Percentiles rank a stretch among this genome's conserved stretches.
Conservation (phyloP, 169 alveolate genomes). For the Cryptosporidium muris region DNA sequence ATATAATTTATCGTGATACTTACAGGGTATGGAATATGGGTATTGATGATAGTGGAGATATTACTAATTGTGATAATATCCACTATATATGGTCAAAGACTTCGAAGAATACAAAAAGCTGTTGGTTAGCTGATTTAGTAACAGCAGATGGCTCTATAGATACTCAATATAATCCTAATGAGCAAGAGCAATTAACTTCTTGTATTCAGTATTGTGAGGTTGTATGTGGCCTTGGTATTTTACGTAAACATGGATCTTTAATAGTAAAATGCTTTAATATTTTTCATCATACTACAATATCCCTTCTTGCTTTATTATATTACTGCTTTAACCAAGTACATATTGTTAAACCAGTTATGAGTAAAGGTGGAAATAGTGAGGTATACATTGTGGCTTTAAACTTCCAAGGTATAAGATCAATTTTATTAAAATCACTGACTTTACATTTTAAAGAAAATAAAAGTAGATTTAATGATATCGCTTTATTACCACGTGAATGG, state of each 20-base stretch:
- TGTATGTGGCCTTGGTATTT: conserved; percentile 80
- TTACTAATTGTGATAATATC: conserved; percentile 73
- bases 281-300: conserved; percentile 77
- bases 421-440: conserved; percentile 75
- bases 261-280: conserved; percentile 78
- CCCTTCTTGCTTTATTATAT: conserved; percentile 75
- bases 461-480: conserved; percentile 65
- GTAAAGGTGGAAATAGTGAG: conserved; percentile 78
- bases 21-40: conserved; percentile 78
- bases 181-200: conserved; percentile 78
- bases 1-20: conserved; percentile 79
- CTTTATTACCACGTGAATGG: conserved; percentile 75
- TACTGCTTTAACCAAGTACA: conserved; percentile 79
- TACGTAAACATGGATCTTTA: conserved; percentile 79
- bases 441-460: conserved; percentile 70
- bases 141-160: conserved; percentile 82
- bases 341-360: conserved; percentile 78
- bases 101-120: conserved; percentile 48
- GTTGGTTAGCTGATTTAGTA: conserved; percentile 75
- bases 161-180: conserved; percentile 79
- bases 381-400: conserved; percentile 77
- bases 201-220: conserved; percentile 77
- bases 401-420: conserved; percentile 80
- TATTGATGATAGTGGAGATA: conserved; percentile 79
- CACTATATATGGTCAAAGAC: conserved; percentile 80